Conservation (phyloP, 768 basidiomycete genomes). For the Xanthoconium purpureum region DNA sequence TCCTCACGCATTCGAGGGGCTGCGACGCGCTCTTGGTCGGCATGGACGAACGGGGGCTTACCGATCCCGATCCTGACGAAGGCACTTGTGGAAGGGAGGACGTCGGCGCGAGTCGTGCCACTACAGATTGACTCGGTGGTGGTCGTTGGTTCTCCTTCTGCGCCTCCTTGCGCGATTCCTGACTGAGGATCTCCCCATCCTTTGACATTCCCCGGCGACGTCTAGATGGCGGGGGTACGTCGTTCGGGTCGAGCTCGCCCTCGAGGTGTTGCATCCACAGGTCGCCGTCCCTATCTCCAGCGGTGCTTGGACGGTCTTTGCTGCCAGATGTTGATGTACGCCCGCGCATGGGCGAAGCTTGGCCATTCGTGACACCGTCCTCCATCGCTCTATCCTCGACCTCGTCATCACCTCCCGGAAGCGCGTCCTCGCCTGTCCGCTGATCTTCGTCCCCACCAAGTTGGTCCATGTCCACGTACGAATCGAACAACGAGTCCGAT, state of each 20-base stretch:
- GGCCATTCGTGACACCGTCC: background rate
- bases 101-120: background rate
- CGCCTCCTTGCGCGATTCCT: background rate
- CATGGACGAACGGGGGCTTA: background rate
- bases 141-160: background rate
- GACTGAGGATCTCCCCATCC: conserved; percentile 19
- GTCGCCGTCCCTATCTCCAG: background rate
- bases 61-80: background rate
- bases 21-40: conserved; percentile 1
- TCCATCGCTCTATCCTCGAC: background rate
- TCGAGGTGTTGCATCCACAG: conserved; percentile 2
- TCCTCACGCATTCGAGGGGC: background rate
- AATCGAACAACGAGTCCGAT: conserved; percentile 18
- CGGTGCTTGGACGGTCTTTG: background rate
- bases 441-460: conserved; percentile 1
- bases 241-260: conserved; percentile 15
- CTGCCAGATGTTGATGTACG: background rate
- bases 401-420: background rate
- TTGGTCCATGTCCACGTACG: conserved; percentile 24
- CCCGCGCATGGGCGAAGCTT: no score
- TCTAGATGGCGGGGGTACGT: background rate
- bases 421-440: background rate
- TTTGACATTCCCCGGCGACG: conserved; percentile 1
- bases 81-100: background rate
- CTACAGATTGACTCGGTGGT: background rate